Conservation (phyloP, 441 rosid genomes). For the Omphalea diandra region DNA sequence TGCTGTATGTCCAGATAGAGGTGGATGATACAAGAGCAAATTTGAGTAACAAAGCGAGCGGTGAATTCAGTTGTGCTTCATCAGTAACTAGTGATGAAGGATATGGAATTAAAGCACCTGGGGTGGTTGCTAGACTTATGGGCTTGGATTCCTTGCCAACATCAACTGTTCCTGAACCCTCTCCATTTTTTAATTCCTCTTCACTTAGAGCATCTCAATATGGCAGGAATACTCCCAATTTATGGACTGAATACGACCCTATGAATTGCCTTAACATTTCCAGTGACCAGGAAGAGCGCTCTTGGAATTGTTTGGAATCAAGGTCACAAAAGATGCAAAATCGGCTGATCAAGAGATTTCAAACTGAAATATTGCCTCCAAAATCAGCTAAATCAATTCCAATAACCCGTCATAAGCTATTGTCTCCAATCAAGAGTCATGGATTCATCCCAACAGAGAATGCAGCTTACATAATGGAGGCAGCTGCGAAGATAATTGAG, state of each 20-base stretch:
- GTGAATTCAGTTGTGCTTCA: conserved; percentile 54
- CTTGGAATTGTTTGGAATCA: conserved; percentile 44
- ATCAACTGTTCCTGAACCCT: conserved; percentile 38
- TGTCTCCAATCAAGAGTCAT: conserved; percentile 75
- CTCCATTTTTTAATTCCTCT: conserved; percentile 34
- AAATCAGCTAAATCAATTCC: conserved; percentile 71
- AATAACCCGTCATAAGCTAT: conserved; percentile 60
- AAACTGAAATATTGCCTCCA: conserved; percentile 76
- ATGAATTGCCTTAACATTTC: conserved; percentile 35
- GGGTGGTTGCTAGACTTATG: conserved; percentile 96
- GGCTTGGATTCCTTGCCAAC: conserved; percentile 84
- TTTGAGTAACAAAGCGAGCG: conserved; percentile 44
- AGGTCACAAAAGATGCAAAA: conserved; percentile 40
- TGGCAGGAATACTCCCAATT: conserved; percentile 30
- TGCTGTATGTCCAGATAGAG: conserved; percentile 39
- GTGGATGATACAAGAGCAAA: conserved; percentile 43
- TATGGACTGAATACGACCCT: conserved; percentile 42
- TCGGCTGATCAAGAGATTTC: conserved; percentile 68
- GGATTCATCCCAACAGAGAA: conserved; percentile 54
- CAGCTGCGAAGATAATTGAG: conserved; percentile 75
- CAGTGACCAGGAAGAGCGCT: conserved; percentile 37
- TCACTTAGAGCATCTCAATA: conserved; percentile 36
- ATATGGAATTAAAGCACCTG: conserved; percentile 61
- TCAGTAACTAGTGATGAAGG: conserved; percentile 71
- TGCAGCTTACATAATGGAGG: conserved; percentile 67